Conservation (phyloP, 768 basidiomycete species). For the Macrolepiota albuminosa region DNA sequence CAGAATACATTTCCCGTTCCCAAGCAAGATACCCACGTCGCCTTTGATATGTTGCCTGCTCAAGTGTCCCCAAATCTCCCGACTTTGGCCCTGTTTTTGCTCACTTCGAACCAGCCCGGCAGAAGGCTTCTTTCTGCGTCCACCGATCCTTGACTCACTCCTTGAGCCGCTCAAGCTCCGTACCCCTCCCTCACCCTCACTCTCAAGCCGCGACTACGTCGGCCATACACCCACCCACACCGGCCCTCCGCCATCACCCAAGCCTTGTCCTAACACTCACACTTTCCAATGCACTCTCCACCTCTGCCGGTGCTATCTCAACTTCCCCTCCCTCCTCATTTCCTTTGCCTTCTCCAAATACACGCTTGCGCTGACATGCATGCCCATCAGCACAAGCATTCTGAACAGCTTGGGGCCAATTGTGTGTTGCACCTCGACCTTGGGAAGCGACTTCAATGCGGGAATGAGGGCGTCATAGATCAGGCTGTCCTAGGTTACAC, state of each 20-base stretch:
- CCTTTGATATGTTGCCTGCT: conserved; percentile 63
- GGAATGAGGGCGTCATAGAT: too few relatives aligned
- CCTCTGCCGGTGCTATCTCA: conserved; percentile 79
- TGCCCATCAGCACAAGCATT: too few relatives aligned
- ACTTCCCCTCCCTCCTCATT: conserved; percentile 87
- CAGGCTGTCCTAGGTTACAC: conserved; percentile 21
- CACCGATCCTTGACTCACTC: conserved; percentile 81
- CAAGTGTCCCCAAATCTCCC: conserved; percentile 68
- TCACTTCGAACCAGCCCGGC: conserved; percentile 46
- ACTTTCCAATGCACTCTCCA: conserved; percentile 72
- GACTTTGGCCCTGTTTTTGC: conserved; percentile 73
- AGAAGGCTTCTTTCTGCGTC: conserved; percentile 83
- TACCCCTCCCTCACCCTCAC: conserved; percentile 61
- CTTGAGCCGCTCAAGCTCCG: conserved; percentile 55
- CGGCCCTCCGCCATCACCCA: conserved; percentile 65
- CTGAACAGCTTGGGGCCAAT: too few relatives aligned
- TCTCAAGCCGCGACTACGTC: conserved; percentile 61
- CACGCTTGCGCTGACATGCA: conserved; percentile 66
- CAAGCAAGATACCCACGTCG: conserved; percentile 59
- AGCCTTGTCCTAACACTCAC: conserved; percentile 74
- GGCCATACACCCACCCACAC: conserved; percentile 44
- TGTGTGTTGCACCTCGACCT: too few relatives aligned
- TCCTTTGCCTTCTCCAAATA: conserved; percentile 99
- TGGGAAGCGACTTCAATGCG: too few relatives aligned
- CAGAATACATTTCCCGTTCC: conserved; percentile 35